Base-by-base conservation (phyloP, 1,284 basidiomycete genomes). In the Amylostereum areolatum region DNA sequence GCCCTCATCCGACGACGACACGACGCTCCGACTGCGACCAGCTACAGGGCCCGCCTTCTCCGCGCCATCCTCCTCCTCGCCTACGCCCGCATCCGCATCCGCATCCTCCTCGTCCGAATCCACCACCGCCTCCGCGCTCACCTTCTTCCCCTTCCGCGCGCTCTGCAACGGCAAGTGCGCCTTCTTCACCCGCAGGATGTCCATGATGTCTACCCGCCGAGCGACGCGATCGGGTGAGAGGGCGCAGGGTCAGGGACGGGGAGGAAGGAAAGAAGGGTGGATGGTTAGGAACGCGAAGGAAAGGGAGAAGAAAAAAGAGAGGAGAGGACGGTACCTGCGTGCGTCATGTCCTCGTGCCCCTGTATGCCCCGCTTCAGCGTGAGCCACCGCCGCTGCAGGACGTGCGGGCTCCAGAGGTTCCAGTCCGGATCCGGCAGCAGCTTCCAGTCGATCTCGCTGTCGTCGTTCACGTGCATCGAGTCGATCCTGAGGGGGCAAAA, bases 361-460 rank as follows among this genome's bases (percentile, higher is more conserved):
- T 83, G 85, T 51, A 90, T 75, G 48, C 83, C 69, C 47, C 76
- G 72, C 59, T 89, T 90, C 79, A 91, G 78, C 1, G 82, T 83
- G 34, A 80, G 62, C 87, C 87, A 91, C 44, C 87, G 81, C 36
- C 85, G 74, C 56, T 89, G 87, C 32, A 91, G 67, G 10, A 75
- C 71, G 57, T 89, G 86, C 0, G 85, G 77, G 62, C 86, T 89
- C 85, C 85, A 90, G n/a, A 85, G 60, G 57, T 90, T 88, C 88
- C 88, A 90, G 50, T 82, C 73, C 27, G 78, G 62, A 62, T 91
- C 87, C 2, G 76, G 68, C 25, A 90, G 69, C 12, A 73, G 73
- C 62, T 88, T 89, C 88, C 89, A 91, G 58, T 89, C 83, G 47
- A 91, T 85, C 59, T 90, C 88, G n/a, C 78, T 85, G 57, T 91